Evolutionary conservation across 23 red algal genomes (phyloP).

Genomic region (Rhodosorus marinus): DNA sequence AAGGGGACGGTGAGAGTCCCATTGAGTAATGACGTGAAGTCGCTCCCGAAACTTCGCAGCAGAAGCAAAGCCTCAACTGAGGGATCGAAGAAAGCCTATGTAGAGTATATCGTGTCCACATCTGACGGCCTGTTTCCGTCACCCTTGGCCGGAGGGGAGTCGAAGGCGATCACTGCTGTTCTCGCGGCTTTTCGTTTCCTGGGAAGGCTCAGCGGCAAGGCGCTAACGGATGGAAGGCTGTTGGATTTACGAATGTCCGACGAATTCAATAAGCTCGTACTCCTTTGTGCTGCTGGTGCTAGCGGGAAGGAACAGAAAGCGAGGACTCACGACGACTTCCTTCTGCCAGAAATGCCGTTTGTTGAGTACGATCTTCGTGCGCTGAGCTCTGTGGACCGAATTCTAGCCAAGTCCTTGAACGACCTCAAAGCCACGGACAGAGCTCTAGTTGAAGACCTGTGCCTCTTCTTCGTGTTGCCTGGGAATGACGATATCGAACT

Average conservation of each 20-base stretch:
- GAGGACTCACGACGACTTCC: not conserved
- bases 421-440: slow-evolving; percentile 16
- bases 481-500: slow-evolving; percentile 61
- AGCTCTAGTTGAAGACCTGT: slow-evolving; percentile 33
- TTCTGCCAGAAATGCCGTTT: too few species aligned
- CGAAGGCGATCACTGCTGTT: slow-evolving; percentile 19
- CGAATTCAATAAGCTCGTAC: slow-evolving; percentile 35
- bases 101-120: slow-evolving; percentile 58
- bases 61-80: slow-evolving; percentile 5
- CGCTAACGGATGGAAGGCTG: slow-evolving; percentile 79
- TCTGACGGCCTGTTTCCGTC: slow-evolving; percentile 62
- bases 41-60: slow-evolving; percentile 4
- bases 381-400: slow-evolving; percentile 47
- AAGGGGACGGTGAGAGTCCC: not conserved
- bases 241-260: slow-evolving; percentile 71
- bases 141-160: slow-evolving; percentile 6
- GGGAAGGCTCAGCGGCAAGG: slow-evolving; percentile 74
- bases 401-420: slow-evolving; percentile 50
- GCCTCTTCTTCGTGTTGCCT: slow-evolving; percentile 64
- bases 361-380: too few species aligned
- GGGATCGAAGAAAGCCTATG: not conserved
- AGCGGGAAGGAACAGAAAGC: not conserved
- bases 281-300: slow-evolving; percentile 15
- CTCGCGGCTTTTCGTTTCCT: slow-evolving; percentile 49
- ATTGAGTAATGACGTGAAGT: not conserved